phyloP scores from a whole-genome alignment of 441 rosid genomes.

The Bocquillonia castaneifolia region DNA sequence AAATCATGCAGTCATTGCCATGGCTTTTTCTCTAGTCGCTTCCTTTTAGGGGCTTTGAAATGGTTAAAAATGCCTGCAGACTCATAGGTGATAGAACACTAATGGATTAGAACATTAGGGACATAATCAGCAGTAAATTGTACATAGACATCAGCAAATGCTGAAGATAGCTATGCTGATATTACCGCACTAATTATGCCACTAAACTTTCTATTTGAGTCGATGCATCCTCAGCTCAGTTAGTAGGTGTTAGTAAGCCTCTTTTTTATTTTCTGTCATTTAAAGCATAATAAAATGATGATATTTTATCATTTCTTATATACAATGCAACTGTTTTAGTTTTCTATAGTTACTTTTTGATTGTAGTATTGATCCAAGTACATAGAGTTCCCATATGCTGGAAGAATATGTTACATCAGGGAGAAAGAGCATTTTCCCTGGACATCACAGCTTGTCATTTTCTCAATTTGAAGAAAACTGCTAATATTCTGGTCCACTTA shows the following conservation, averaged over 20 bases:
- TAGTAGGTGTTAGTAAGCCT: not conserved
- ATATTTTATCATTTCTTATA: not conserved
- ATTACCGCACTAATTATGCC: conserved; percentile 9
- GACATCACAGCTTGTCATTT: not conserved
- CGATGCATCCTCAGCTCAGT: conserved; percentile 2
- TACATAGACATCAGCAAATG: conserved; percentile 28
- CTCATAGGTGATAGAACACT: conserved; percentile 13
- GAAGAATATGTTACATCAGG: conserved; percentile 13
- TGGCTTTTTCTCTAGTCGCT: conserved; percentile 7
- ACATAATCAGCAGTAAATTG: conserved; percentile 21
- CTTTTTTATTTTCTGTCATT: not conserved
- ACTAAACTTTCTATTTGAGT: conserved; percentile 17
- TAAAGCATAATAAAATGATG: conserved; percentile 23
- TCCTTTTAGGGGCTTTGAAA: conserved; percentile 7
- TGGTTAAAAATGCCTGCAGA: conserved; percentile 15
- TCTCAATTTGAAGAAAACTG: not conserved
- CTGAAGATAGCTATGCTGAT: conserved; percentile 52
- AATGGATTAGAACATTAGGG: conserved; percentile 18
- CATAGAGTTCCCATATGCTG: not conserved
- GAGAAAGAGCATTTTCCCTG: not conserved
- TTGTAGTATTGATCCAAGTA: not conserved
- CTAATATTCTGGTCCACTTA: conserved; percentile 11
- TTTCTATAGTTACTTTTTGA: not conserved
- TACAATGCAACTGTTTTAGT: not conserved
- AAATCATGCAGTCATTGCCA: not conserved